Percentiles rank a stretch among this genome's conserved stretches.
Evolutionary conservation across 2,329 filamentous ascomycete species (phyloP).

Genomic region (Sporothrix mexicana): DNA sequence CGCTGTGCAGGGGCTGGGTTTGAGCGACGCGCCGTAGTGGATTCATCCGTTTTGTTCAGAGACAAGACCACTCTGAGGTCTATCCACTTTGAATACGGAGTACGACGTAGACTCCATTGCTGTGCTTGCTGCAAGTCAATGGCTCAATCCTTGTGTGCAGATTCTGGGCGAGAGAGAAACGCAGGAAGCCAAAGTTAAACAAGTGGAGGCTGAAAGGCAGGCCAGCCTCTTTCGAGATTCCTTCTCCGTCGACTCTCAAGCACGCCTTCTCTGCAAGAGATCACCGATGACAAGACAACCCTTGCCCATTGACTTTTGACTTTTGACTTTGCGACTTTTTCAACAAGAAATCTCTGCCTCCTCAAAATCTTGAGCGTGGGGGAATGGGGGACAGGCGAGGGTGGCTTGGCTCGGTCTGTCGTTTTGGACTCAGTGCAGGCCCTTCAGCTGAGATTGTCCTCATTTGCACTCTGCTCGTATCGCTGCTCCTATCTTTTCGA

Average conservation of each 20-base stretch:
- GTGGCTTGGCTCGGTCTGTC: constrained; percentile 12
- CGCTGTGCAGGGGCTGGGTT: neutral
- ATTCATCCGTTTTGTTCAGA: neutral
- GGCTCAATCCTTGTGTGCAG: neutral
- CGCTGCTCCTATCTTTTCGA: neutral
- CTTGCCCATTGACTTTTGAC: neutral
- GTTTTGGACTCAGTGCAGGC: constrained; percentile 18
- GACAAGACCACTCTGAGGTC: neutral
- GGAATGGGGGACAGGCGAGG: neutral
- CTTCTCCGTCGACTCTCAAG: neutral
- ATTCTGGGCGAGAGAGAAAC: neutral
- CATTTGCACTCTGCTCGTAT: neutral
- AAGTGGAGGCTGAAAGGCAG: neutral
- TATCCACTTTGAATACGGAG: neutral
- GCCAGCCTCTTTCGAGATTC: constrained; percentile 7
- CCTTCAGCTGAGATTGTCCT: neutral
- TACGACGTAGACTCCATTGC: neutral
- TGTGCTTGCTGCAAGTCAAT: neutral
- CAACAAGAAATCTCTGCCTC: neutral
- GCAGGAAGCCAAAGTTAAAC: constrained; percentile 5
- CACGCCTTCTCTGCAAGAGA: constrained; percentile 3
- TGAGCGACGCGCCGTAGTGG: constrained; percentile 13
- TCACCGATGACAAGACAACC: neutral
- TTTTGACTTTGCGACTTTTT: neutral
- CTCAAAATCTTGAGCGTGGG: neutral